Evolutionary conservation across 2,329 filamentous ascomycete species (phyloP), one percentile per base, ranked within the genome.

Genomic region (Bretziella fagacearum): DNA sequence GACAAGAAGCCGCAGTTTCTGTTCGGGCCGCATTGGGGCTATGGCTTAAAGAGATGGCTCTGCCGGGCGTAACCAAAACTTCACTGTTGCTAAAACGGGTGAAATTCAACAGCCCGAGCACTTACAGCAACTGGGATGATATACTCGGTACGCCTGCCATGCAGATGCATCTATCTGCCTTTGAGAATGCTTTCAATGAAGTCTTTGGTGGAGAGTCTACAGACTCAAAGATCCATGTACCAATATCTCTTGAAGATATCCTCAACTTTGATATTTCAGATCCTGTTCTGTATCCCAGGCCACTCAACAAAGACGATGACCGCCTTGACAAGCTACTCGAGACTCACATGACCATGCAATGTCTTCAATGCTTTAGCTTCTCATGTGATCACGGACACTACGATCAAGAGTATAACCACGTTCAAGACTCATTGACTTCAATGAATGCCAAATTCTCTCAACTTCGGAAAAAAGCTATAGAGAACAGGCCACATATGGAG

Each of bases 351-450:
- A 63, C 71, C 7, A 62, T 77, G 13, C 70, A 69, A 10, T 77
- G 73, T 53, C 58, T 74, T n/a, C 68, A 75, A 44, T 77, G 73
- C 58, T 71, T 67, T 54, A 70, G 70, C 44, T 69, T 76, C 56
- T 74, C 72, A 10, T 77, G 73, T 50, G 73, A 77, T 54, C 73
- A 77, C 52, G 73, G 73, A 39, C 72, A 75, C 46, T 75, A 74
- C 44, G 69, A 73, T 47, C 44, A 26, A 15, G 32, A 32, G 4
- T 48, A 44, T 29, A 36, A 45, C 25, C 40, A 40, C 4, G 23
- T 51, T 6, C 49, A 51, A 41, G 23, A 47, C 20, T 51, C 49
- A 3, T 18, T 51, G 17, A 44, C 27, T 13, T 30, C 30, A 7
- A 47, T 48, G 27, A 13, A 35, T 7, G 37, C 22, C 4, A 44